Evolutionary conservation across 2,329 filamentous ascomycete genomes (phyloP).

Genomic region (Annulohypoxylon truncatum): DNA sequence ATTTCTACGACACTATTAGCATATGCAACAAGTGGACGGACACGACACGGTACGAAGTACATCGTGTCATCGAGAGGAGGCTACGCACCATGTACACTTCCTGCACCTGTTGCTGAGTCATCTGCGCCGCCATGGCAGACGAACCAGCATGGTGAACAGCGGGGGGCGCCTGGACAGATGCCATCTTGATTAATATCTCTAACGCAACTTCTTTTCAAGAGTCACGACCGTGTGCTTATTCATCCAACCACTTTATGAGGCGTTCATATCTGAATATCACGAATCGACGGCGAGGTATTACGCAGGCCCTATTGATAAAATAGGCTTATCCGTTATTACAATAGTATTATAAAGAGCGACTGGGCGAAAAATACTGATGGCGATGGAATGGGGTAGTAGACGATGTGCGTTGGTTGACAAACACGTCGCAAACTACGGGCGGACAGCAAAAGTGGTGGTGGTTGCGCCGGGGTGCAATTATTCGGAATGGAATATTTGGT

Average conservation of each 20-base stretch:
- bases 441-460: conserved; percentile 16
- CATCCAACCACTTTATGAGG: conserved; percentile 39
- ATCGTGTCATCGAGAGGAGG: background rate
- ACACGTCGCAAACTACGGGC: conserved; percentile 39
- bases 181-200: conserved; percentile 66
- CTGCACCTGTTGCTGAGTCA: conserved; percentile 82
- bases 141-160: conserved; percentile 74
- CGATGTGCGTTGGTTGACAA: conserved; percentile 20
- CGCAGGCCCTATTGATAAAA: conserved; percentile 4
- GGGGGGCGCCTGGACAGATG: conserved; percentile 80
- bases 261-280: conserved; percentile 46
- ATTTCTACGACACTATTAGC: conserved; percentile 73
- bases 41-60: conserved; percentile 20
- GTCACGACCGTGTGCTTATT: conserved; percentile 39
- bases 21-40: background rate
- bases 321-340: conserved; percentile 11
- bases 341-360: conserved; percentile 29
- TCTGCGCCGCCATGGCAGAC: conserved; percentile 69
- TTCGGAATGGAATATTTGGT: conserved; percentile 15
- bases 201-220: conserved; percentile 30
- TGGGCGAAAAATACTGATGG: conserved; percentile 4
- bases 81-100: conserved; percentile 72
- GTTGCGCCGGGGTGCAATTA: conserved; percentile 29
- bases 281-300: conserved; percentile 33
- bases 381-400: conserved; percentile 14